Evolutionary conservation across 2,329 filamentous ascomycete species (phyloP), one percentile per base, ranked within the genome.

Genomic region (Ophiostoma perfectum): DNA sequence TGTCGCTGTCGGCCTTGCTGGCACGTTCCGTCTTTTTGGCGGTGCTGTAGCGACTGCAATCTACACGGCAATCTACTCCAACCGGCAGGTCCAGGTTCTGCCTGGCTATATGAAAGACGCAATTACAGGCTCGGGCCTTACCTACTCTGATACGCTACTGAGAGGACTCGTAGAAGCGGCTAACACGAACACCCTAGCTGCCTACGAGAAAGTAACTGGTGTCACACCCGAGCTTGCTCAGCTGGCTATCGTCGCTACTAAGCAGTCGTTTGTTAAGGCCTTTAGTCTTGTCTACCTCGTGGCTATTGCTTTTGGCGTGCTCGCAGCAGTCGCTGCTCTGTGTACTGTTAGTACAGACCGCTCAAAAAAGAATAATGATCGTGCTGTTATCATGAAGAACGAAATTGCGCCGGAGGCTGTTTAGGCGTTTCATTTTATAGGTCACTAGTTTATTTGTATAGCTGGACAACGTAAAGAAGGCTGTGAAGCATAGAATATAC

Each of bases 31-130:
- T 12, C 74, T 78, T 4, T 74, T 79, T 41, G 76, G 76, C 36
- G 77, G 78, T 65, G 76, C 78, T 16, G 74, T 79, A 1, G 77
- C 77, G 8, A 78, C 75, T 4, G 77, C 76, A 41, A 78, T 80
- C 67, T 80, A 78, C 73, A 77, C 76, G 0, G 74, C 75, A 42
- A 77, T 79, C 60, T 74, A 75, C 65, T 73, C 75, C 11, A 75
- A 74, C 63, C 72, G 74, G 42, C 77, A 77, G 72, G 69, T 65
- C 12, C 63, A 73, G 69, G 71, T 68, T 42, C 74, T 74, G 2
- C 73, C 74, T 2, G 66, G 55, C 14, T 64, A 72, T 55, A 55
- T 55, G 49, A 55, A 27, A 55, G n/a, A 27, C 12, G 49, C 49
- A 11, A 55, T 55, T 27, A 16, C 49, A 55, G 7, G 14, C n/a